phyloP scores from a whole-genome alignment of 2,329 filamentous ascomycete genomes.

The Bipolaris oryzae region DNA sequence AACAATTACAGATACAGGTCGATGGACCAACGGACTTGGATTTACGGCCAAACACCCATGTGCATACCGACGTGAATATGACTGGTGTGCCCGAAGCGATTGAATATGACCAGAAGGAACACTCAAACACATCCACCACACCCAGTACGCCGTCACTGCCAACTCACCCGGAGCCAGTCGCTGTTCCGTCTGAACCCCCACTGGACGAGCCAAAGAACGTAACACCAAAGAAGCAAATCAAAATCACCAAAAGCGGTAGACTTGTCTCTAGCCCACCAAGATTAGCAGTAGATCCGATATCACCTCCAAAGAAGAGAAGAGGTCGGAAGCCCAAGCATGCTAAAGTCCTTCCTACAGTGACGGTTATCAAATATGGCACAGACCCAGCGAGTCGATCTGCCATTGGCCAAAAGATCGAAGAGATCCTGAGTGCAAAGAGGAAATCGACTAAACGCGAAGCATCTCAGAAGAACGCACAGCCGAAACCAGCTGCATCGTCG shows the following conservation, averaged over 20 bases:
- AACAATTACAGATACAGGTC: conserved; percentile 39
- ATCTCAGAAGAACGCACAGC: conserved; percentile 25
- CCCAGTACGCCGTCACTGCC: background rate
- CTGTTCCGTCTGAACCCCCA: background rate
- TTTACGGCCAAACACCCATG: background rate
- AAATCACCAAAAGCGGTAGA: conserved; percentile 53
- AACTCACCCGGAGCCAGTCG: background rate
- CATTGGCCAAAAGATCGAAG: conserved; percentile 66
- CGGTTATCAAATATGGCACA: conserved; percentile 65
- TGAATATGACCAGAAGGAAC: background rate
- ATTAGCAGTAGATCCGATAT: conserved; percentile 18
- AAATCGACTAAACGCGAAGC: conserved; percentile 23
- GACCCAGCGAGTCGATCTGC: conserved; percentile 54
- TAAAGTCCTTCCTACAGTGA: conserved; percentile 50
- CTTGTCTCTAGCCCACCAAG: conserved; percentile 52
- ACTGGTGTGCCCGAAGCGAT: conserved; percentile 6
- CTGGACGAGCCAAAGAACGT: conserved; percentile 8
- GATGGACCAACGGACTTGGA: conserved; percentile 1
- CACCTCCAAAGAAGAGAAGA: conserved; percentile 55
- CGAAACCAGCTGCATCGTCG: conserved; percentile 41
- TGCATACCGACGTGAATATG: background rate
- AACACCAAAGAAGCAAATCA: conserved; percentile 45
- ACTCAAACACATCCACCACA: conserved; percentile 2
- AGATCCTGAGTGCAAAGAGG: conserved; percentile 60
- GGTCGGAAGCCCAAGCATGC: conserved; percentile 29